phyloP scores from a whole-genome alignment of 2,329 filamentous ascomycete genomes.

The Arachnopeziza araneosa region DNA sequence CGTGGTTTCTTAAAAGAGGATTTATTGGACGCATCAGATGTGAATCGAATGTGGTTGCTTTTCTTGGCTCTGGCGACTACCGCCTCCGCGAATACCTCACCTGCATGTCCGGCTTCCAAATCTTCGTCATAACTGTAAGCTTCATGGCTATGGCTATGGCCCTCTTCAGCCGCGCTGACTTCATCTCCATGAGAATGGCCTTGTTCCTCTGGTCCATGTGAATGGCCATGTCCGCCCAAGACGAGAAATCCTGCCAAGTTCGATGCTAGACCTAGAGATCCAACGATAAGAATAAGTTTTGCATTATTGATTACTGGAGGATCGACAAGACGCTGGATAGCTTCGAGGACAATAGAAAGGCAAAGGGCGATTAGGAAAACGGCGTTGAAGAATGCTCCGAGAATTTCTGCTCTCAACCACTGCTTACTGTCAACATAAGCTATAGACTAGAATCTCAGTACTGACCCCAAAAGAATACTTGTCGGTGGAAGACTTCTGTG shows the following conservation, averaged over 20 bases:
- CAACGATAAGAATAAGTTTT: slow-evolving; percentile 82
- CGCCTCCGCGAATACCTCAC: slow-evolving; percentile 58
- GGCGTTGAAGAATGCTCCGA: slow-evolving; percentile 94
- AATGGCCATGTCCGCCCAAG: slow-evolving; percentile 60
- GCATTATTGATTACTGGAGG: slow-evolving; percentile 84
- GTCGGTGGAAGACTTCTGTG: slow-evolving; percentile 78
- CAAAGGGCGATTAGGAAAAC: slow-evolving; percentile 96
- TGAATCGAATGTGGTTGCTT: slow-evolving; percentile 25
- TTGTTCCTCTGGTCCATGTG: slow-evolving; percentile 40
- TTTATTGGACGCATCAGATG: slow-evolving; percentile 19
- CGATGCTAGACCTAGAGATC: slow-evolving; percentile 76
- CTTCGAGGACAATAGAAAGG: slow-evolving; percentile 93
- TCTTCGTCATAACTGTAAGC: slow-evolving; percentile 39
- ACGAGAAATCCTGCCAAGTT: slow-evolving; percentile 87
- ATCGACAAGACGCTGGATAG: slow-evolving; percentile 85
- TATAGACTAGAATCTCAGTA: slow-evolving; percentile 14
- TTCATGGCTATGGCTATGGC: slow-evolving; percentile 28
- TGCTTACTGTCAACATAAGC: slow-evolving; percentile 34
- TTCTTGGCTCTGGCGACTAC: slow-evolving; percentile 46
- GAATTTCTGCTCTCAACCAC: slow-evolving; percentile 96
- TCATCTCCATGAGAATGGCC: slow-evolving; percentile 36
- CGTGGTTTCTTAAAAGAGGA: slow-evolving; percentile 19
- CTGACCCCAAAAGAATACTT: slow-evolving; percentile 91
- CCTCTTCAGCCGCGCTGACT: slow-evolving; percentile 26
- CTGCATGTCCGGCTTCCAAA: slow-evolving; percentile 53